phyloP scores from a whole-genome alignment of 169 alveolate genomes.

The Plasmodium reichenowi region DNA sequence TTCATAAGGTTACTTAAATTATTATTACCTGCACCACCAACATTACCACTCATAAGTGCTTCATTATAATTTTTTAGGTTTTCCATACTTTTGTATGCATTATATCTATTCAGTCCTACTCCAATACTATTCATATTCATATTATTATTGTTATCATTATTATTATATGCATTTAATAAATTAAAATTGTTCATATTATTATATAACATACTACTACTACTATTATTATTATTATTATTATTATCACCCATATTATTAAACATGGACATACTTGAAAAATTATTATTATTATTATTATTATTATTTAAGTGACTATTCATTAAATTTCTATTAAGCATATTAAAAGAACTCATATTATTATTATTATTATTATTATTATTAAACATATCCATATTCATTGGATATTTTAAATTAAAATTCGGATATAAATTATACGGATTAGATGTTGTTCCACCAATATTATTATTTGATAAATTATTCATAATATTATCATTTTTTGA shows the following conservation, averaged over 20 bases:
- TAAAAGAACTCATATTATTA: not conserved
- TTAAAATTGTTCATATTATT: constrained; percentile 13
- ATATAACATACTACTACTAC: not conserved
- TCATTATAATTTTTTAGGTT: constrained; percentile 7
- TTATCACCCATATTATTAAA: constrained; percentile 27
- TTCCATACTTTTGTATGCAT: constrained; percentile 9
- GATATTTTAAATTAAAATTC: constrained; percentile 63
- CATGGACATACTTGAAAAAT: not conserved
- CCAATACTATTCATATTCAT: not conserved
- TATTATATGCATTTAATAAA: not conserved
- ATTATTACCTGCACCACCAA: not conserved
- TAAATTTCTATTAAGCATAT: not conserved
- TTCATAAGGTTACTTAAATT: constrained; percentile 13
- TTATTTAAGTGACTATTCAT: constrained; percentile 12
- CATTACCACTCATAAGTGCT: not conserved
- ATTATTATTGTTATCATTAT: constrained; percentile 12
- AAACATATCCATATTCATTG: constrained; percentile 52
- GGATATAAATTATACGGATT: constrained; percentile 40
- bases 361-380: constrained; percentile 1
- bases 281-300: constrained; percentile 1
- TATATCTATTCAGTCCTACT: not conserved
- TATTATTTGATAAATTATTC: not conserved
- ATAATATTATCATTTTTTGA: not conserved
- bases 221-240: not conserved
- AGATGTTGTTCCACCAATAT: not conserved